A percentile compares a stretch with the other conserved stretches of the same genome.
phyloP scores from a whole-genome alignment of 2,329 filamentous ascomycete species.

The Triangularia verruculosa region DNA sequence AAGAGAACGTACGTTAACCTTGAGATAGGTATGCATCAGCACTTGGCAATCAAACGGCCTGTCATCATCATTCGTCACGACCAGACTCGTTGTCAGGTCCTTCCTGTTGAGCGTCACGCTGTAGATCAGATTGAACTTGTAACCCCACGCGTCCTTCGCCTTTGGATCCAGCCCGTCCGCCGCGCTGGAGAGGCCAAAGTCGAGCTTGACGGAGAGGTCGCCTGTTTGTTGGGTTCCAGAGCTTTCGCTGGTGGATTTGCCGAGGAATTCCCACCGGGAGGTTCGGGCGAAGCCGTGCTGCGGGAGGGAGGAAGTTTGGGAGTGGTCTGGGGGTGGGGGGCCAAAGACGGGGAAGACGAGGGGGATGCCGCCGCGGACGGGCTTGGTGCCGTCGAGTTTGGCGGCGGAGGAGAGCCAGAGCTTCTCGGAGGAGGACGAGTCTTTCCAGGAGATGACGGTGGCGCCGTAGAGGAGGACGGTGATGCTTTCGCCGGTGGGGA shows the following conservation, averaged over 20 bases:
- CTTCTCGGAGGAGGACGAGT: slow-evolving; percentile 72
- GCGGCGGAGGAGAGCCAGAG: slow-evolving; percentile 81
- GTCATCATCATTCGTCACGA: slow-evolving; percentile 83
- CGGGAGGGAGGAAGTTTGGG: slow-evolving; percentile 73
- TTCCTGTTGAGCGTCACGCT: slow-evolving; percentile 79
- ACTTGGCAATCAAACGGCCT: slow-evolving; percentile 87
- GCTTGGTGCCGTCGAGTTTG: slow-evolving; percentile 79
- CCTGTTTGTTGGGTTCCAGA: slow-evolving; percentile 41
- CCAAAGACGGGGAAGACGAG: slow-evolving; percentile 73
- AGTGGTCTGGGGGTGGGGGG: slow-evolving; percentile 53
- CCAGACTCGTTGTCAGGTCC: slow-evolving; percentile 74
- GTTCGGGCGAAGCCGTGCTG: slow-evolving; percentile 95
- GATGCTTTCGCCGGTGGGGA: slow-evolving; percentile 84
- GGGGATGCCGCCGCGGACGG: slow-evolving; percentile 87
- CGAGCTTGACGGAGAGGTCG: slow-evolving; percentile 79
- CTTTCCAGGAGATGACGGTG: slow-evolving; percentile 92
- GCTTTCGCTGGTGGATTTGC: slow-evolving; percentile 73
- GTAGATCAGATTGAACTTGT: slow-evolving; percentile 87
- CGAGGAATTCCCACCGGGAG: slow-evolving; percentile 89
- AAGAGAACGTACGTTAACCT: slow-evolving; percentile 62
- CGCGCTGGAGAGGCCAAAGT: slow-evolving; percentile 75
- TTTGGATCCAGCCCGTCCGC: slow-evolving; percentile 66
- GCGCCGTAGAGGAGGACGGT: slow-evolving; percentile 87
- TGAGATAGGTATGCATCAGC: slow-evolving; percentile 87
- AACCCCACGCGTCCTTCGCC: slow-evolving; percentile 73